Conservation (phyloP, 2,329 filamentous ascomycete species). For the Chrysoporthe puriensis region DNA sequence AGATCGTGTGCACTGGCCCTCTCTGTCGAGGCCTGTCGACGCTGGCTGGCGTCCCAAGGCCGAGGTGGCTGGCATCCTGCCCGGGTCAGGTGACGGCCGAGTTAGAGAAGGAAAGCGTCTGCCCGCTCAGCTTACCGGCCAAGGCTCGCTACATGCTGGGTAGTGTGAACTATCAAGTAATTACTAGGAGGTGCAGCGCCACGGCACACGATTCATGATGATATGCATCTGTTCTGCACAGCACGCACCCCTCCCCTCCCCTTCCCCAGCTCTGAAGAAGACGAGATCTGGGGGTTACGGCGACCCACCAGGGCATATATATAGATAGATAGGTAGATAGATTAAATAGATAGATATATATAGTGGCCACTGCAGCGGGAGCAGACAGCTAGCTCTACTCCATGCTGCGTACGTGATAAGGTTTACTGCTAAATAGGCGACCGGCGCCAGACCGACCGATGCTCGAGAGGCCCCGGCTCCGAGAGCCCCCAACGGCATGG, state of each 20-base stretch:
- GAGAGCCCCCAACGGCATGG: not conserved
- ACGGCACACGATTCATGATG: too few species aligned
- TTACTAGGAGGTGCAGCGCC: too few species aligned
- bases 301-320: not conserved
- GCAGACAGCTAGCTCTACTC: too few species aligned
- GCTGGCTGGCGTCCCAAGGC: not conserved
- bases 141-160: too few species aligned
- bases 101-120: not conserved
- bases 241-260: not conserved
- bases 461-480: too few species aligned
- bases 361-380: too few species aligned
- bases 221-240: not conserved
- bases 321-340: not conserved
- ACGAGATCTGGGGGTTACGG: not conserved
- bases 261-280: not conserved
- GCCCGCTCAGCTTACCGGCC: not conserved
- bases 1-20: not conserved
- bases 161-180: too few species aligned
- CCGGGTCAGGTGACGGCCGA: not conserved
- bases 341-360: too few species aligned
- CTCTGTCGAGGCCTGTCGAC: not conserved
- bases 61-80: not conserved
- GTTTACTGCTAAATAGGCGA: not conserved
- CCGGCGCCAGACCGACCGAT: not conserved
- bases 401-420: too few species aligned